Percentiles rank a stretch among this genome's conserved stretches.
phyloP scores from a whole-genome alignment of 2,329 filamentous ascomycete genomes.

The Microcyclosporella mali region DNA sequence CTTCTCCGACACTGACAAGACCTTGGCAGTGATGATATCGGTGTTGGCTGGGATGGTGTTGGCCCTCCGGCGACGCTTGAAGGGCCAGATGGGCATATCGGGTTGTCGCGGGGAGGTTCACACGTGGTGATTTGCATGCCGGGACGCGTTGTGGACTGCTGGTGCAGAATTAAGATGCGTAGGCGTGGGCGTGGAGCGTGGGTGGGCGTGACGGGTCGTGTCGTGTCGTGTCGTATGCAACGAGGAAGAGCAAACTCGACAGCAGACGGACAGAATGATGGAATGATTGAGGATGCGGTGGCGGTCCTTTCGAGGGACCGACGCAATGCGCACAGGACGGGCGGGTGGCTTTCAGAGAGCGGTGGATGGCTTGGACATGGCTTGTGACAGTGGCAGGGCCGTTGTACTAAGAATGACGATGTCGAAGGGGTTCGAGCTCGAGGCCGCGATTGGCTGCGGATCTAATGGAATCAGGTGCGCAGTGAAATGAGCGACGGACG shows the following conservation, averaged over 20 bases:
- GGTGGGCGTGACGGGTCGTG: background rate
- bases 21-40: constrained; percentile 20
- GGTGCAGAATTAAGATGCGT: constrained; percentile 1
- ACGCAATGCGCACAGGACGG: too few relatives aligned
- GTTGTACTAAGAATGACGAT: constrained; percentile 3
- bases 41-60: constrained; percentile 6
- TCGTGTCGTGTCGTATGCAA: background rate
- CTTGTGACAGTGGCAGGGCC: background rate
- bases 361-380: constrained; percentile 2
- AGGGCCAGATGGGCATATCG: constrained; percentile 76
- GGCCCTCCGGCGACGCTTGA: constrained; percentile 58
- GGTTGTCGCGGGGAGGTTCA: constrained; percentile 2
- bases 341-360: background rate
- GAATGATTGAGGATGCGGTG: background rate
- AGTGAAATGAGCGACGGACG: too few relatives aligned
- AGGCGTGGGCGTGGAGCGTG: background rate
- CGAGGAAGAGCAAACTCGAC: background rate
- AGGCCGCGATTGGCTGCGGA: constrained; percentile 8
- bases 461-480: constrained; percentile 1
- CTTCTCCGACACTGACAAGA: constrained; percentile 48
- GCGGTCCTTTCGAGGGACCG: background rate
- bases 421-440: constrained; percentile 1
- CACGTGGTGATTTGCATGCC: constrained; percentile 10
- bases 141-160: constrained; percentile 2
- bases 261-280: background rate